Conservation (phyloP, 805 yeast species). For the Saturnispora besseyi region DNA sequence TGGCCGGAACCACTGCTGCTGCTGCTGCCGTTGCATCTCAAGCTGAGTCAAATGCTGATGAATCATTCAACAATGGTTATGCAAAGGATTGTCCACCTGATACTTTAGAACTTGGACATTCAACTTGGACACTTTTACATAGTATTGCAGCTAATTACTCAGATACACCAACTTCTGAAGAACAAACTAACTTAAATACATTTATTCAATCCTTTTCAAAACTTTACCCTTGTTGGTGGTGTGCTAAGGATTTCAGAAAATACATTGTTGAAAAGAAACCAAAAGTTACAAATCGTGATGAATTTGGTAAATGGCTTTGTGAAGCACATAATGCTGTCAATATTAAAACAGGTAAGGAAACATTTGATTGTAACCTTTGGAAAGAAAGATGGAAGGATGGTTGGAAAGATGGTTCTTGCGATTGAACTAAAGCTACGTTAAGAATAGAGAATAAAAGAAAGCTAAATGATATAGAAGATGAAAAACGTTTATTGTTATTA, state of each 20-base stretch:
- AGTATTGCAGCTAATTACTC: conserved; percentile 89
- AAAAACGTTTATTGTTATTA: neutral
- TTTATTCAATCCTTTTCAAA: conserved; percentile 66
- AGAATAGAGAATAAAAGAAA: neutral
- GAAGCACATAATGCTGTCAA: conserved; percentile 95
- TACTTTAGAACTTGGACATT: conserved; percentile 65
- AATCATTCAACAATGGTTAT: conserved; percentile 21
- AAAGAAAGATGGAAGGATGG: conserved; percentile 92
- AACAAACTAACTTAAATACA: conserved; percentile 63
- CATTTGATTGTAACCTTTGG: conserved; percentile 86
- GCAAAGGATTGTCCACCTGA: conserved; percentile 74
- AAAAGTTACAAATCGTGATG: conserved; percentile 57
- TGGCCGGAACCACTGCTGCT: conserved; percentile 14
- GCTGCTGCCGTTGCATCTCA: no score
- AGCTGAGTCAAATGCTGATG: conserved; percentile 15
- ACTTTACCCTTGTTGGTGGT: conserved; percentile 89
- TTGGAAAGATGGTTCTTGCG: conserved; percentile 63
- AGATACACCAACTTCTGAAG: conserved; percentile 44
- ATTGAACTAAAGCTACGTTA: neutral
- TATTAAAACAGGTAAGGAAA: conserved; percentile 71
- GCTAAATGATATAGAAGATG: neutral
- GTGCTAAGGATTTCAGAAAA: conserved; percentile 74
- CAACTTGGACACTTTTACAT: conserved; percentile 91
- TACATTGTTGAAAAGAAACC: conserved; percentile 51
- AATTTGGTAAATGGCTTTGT: conserved; percentile 85